Evolutionary conservation across 495 filamentous ascomycete genomes (phyloP), one percentile per base, ranked within the genome.

Genomic region (Aspergillus heteromorphus): DNA sequence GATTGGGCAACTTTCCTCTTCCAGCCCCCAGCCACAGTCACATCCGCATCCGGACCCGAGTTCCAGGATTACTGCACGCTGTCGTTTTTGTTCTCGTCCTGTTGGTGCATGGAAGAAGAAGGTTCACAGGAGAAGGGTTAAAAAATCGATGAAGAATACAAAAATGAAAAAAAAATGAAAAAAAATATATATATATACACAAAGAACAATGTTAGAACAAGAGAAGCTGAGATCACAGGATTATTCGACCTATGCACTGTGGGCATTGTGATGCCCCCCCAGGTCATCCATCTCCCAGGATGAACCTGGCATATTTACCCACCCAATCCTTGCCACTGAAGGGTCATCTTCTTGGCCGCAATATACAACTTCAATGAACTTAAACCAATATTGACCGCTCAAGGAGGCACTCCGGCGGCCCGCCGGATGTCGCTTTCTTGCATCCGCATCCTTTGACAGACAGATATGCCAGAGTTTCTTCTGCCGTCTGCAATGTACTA

Each of bases 381-480:
- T 21, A 8, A 21, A 43, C 25, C 43, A 47, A 47, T 47, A 47
- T n/a, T 25, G 14, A 47, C 43, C 27, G 8, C 27, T 21, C 18
- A 11, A 14, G 20, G 14, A 6, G 21, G 20, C 21, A 27, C 19
- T 27, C 43, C 58, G 45, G 31, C 58, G 58, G 58, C 49, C 58
- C 58, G 58, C 31, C 54, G 58, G 58, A 57, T 51, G 47, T 57
- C 51, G 50, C 58, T 40, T 48, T 54, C 54, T 53, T 51, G 45
- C 58, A 57, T 57, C 54, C 45, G 53, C 55, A 50, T 40, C 45
- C 50, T 54, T 52, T 54, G 51, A 47, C 53, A 53, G 57, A 55
- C 54, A 53, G 57, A 55, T 51, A 53, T 48, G 51, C 34, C 38
- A 16, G 18, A 49, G 25, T 45, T n/a, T 25, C 18, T 19, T 13